These are phyloP conservation scores for Wickerhamiella sergipiensis DNA, from an alignment of 805 yeast species.

Conservation along the genomic window DNA sequence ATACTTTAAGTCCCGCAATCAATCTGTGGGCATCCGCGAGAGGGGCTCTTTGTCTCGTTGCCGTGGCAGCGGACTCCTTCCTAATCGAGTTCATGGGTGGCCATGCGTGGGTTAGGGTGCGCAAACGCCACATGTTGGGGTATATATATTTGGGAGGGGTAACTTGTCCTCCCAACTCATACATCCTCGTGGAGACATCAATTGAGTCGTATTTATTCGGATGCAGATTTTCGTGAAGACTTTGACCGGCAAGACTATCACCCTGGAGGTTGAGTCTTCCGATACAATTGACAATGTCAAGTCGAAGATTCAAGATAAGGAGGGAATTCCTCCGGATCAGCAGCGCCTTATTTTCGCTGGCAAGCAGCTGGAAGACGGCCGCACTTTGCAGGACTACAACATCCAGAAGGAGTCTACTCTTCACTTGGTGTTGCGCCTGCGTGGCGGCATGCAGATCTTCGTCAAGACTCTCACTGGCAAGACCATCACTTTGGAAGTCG, in stretches of 20 bases:
- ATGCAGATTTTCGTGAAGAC: slow-evolving; percentile 92
- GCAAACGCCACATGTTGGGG: slow-evolving; percentile 7
- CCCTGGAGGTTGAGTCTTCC: slow-evolving; percentile 97
- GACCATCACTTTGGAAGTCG: slow-evolving; percentile 88
- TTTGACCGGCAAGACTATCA: slow-evolving; percentile 96
- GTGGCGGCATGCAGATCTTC: slow-evolving; percentile 63
- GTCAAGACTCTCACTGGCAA: slow-evolving; percentile 83
- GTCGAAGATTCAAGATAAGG: slow-evolving; percentile 98
- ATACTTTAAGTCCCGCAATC: background rate
- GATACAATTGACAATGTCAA: slow-evolving; percentile 98
- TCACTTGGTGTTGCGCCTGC: slow-evolving; percentile 89
- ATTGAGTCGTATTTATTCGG: slow-evolving; percentile 2
- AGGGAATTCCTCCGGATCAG: slow-evolving; percentile 99
- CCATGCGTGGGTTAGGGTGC: background rate
- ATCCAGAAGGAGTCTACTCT: slow-evolving; percentile 98
- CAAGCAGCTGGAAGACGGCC: slow-evolving; percentile 98
- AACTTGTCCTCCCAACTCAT: background rate
- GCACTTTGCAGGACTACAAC: slow-evolving; percentile 98
- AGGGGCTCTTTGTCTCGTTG: background rate
- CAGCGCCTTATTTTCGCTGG: slow-evolving; percentile 99
- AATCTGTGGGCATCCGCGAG: too few relatives aligned
- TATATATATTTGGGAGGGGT: background rate
- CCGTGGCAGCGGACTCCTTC: background rate
- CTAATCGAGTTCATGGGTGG: background rate
- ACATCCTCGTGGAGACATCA: background rate